These are phyloP conservation scores for Pleurotus platypus DNA, from an alignment of 768 basidiomycete genomes.

Conservation along the genomic window DNA sequence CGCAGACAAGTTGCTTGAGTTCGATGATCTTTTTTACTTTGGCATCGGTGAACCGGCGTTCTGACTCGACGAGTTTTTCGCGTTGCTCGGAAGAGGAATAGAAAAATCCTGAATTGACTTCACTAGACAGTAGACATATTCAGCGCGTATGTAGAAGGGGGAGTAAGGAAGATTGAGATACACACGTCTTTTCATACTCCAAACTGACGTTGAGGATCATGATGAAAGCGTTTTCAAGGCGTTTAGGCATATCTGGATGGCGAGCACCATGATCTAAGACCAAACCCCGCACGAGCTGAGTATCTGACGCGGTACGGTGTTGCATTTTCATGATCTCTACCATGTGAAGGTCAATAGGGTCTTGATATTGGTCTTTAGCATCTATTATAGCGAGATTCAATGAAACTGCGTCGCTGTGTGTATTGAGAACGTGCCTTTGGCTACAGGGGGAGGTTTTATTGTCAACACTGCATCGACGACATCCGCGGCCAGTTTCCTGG, in stretches of 20 bases:
- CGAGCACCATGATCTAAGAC: conserved; percentile 97
- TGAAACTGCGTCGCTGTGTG: conserved; percentile 1
- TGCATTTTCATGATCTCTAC: conserved; percentile 99
- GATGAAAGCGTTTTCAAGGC: conserved; percentile 93
- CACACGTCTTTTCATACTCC: conserved; percentile 99
- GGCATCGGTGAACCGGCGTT: conserved; percentile 88
- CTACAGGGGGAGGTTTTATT: conserved; percentile 69
- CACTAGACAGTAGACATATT: conserved; percentile 42
- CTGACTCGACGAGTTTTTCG: conserved; percentile 97
- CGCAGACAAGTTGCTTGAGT: conserved; percentile 94
- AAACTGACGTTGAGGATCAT: conserved; percentile 95
- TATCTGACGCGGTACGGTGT: conserved; percentile 96
- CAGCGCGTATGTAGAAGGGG: conserved; percentile 8
- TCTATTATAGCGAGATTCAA: conserved; percentile 29
- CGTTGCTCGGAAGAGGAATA: conserved; percentile 98
- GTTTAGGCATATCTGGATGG: conserved; percentile 99
- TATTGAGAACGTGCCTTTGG: conserved; percentile 42
- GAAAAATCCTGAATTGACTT: conserved; percentile 99
- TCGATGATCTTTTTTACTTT: conserved; percentile 96
- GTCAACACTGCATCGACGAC: conserved; percentile 94
- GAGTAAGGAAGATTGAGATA: conserved; percentile 17
- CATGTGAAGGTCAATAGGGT: conserved; percentile 99
- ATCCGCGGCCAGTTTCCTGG: conserved; percentile 84
- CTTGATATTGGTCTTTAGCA: conserved; percentile 64
- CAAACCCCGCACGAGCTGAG: conserved; percentile 90